Percentiles rank a stretch among this genome's conserved stretches.
Conservation (phyloP, 2,329 filamentous ascomycete species). For the Fusarium camptoceras region DNA sequence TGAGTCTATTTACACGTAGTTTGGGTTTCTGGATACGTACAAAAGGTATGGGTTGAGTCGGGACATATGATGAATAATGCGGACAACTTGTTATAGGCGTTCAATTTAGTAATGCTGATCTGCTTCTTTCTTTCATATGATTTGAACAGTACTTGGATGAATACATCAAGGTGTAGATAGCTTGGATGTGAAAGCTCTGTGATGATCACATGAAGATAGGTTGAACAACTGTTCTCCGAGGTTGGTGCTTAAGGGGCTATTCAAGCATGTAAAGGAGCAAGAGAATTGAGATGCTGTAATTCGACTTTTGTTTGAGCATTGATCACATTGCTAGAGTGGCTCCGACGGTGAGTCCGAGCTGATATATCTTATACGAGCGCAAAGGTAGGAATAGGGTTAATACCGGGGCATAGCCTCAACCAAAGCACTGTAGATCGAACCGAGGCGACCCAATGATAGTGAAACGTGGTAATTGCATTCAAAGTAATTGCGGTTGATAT, state of each 20-base stretch:
- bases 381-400: not conserved
- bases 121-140: not conserved
- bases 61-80: not conserved
- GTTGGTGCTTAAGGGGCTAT: not conserved
- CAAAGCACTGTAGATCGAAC: not conserved
- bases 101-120: not conserved
- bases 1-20: slow-evolving; percentile 83
- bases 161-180: not conserved
- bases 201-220: not conserved
- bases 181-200: not conserved
- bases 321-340: not conserved
- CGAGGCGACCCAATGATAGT: not conserved
- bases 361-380: not conserved
- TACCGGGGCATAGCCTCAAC: not conserved
- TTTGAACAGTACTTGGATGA: not conserved
- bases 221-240: not conserved
- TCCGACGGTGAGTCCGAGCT: not conserved
- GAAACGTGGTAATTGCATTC: too few species aligned
- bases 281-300: not conserved
- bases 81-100: not conserved
- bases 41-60: not conserved
- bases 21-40: not conserved
- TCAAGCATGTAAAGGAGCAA: not conserved
- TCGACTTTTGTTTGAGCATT: not conserved
- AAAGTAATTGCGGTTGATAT: not conserved